phyloP scores from a whole-genome alignment of 805 yeast species.

The Danielozyma ontarioensis region DNA sequence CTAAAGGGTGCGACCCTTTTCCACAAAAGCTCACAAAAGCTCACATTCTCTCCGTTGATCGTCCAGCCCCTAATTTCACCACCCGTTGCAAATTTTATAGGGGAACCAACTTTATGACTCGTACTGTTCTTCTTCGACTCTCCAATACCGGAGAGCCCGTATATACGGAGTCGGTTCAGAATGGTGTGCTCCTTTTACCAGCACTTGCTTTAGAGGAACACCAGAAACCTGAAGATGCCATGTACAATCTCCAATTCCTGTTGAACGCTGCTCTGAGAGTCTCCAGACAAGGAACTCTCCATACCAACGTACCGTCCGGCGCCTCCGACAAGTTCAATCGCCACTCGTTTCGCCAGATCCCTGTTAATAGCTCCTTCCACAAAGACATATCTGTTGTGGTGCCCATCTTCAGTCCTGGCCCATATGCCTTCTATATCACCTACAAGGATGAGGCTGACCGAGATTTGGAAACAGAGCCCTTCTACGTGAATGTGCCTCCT shows the following conservation, averaged over 20 bases:
- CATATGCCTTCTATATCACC: conserved; percentile 68
- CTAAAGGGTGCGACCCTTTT: too few species aligned
- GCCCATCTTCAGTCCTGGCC: conserved; percentile 66
- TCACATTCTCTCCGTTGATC: too few species aligned
- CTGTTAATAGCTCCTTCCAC: conserved; percentile 55
- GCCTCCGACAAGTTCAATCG: conserved; percentile 46
- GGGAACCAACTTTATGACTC: too few species aligned
- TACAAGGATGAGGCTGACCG: conserved; percentile 37
- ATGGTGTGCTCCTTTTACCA: conserved; percentile 51
- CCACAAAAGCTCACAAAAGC: too few species aligned
- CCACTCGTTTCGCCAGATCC: conserved; percentile 44
- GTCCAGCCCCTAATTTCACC: too few species aligned
- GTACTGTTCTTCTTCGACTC: conserved; percentile 45
- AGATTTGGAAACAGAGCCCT: conserved; percentile 46
- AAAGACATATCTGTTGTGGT: conserved; percentile 58
- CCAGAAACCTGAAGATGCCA: conserved; percentile 31
- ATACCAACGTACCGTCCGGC: conserved; percentile 72
- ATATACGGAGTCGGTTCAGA: conserved; percentile 24
- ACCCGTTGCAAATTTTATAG: too few species aligned
- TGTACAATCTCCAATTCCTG: conserved; percentile 52
- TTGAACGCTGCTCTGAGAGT: conserved; percentile 74
- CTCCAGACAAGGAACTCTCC: conserved; percentile 63
- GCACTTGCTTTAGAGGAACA: conserved; percentile 32
- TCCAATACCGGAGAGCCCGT: conserved; percentile 45
- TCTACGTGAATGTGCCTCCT: conserved; percentile 78